Percentiles rank a stretch among this genome's conserved stretches.
These are phyloP conservation scores for Phytophthora cactorum DNA, from an alignment of 352 stramenopile genomes.

Conservation along the genomic window DNA sequence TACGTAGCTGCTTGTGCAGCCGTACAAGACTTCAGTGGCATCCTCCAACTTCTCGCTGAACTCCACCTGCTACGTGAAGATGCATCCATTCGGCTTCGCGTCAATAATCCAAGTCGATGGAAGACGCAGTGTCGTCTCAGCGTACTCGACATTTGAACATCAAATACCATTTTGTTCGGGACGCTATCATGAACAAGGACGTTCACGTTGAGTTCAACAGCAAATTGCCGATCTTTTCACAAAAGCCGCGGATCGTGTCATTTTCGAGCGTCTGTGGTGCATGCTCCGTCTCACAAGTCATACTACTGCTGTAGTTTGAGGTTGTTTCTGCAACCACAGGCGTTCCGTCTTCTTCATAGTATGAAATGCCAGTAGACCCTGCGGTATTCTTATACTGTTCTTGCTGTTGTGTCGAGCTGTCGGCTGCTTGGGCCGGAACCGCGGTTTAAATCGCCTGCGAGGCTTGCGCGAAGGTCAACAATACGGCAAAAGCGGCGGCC, in stretches of 20 bases:
- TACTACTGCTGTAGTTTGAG: neutral
- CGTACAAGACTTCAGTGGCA: constrained; percentile 20
- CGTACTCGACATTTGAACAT: constrained; percentile 7
- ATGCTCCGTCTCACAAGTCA: constrained; percentile 4
- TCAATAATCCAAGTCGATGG: constrained; percentile 17
- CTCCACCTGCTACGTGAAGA: neutral
- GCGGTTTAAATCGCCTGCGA: too few species aligned
- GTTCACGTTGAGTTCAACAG: constrained; percentile 16
- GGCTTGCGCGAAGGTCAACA: too few species aligned
- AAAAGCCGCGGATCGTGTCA: neutral
- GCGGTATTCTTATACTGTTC: too few species aligned
- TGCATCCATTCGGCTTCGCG: neutral
- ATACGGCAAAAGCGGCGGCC: too few species aligned
- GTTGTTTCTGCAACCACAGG: too few species aligned
- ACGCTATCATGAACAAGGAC: constrained; percentile 10
- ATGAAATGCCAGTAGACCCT: too few species aligned
- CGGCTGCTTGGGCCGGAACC: too few species aligned
- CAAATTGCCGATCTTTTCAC: constrained; percentile 16
- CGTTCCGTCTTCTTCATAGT: too few species aligned
- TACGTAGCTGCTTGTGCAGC: constrained; percentile 6
- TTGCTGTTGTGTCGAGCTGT: too few species aligned
- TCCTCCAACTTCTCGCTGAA: constrained; percentile 13
- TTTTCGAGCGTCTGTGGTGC: constrained; percentile 4
- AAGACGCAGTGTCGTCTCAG: constrained; percentile 6
- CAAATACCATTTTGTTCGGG: constrained; percentile 19